These are phyloP conservation scores for Cicer cuneatum DNA, from an alignment of 306 rosid species.

Conservation along the genomic window DNA sequence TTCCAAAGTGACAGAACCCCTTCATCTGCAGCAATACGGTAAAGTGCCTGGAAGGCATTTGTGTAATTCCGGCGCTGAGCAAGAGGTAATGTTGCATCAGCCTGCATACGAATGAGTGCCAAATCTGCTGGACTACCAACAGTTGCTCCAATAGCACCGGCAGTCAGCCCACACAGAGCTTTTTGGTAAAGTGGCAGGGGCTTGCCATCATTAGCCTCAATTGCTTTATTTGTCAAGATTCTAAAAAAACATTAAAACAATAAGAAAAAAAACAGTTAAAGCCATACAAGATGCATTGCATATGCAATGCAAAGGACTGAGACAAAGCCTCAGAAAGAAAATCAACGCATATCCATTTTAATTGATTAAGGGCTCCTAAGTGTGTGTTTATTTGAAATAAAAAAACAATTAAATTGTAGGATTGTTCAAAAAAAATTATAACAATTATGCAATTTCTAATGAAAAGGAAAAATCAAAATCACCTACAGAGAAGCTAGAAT, in stretches of 20 bases:
- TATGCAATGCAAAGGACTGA: neutral
- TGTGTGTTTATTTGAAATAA: neutral
- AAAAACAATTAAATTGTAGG: neutral
- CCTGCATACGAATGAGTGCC: conserved; percentile 99
- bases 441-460: neutral
- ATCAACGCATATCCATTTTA: neutral
- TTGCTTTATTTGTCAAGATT: conserved; percentile 83
- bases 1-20: conserved; percentile 97
- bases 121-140: conserved; percentile 97
- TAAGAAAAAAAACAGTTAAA: neutral
- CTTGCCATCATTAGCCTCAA: conserved; percentile 98
- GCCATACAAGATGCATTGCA: neutral
- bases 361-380: neutral
- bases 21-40: conserved; percentile 82
- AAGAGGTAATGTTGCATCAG: conserved; percentile 88
- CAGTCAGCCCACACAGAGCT: conserved; percentile 96
- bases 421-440: neutral
- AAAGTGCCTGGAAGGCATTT: conserved; percentile 95
- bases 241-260: conserved; percentile 45
- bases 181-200: conserved; percentile 97
- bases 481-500: neutral
- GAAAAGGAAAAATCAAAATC: neutral
- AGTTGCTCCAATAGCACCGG: conserved; percentile 97
- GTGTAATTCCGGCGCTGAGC: conserved; percentile 93
- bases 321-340: neutral